phyloP scores from a whole-genome alignment of 306 rosid genomes.

The Ammopiptanthus mongolicus region DNA sequence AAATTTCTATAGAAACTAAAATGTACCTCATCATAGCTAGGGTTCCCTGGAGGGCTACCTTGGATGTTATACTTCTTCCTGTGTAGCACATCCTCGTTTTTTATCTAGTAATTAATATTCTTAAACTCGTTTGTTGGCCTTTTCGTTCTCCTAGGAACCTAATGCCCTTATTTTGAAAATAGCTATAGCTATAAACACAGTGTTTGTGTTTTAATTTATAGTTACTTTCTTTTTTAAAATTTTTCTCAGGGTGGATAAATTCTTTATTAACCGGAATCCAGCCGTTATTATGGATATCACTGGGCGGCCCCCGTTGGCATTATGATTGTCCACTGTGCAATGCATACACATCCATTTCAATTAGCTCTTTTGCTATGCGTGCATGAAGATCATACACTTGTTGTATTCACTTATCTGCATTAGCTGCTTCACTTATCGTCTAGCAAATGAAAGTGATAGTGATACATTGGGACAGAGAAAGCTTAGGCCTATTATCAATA shows the following conservation, averaged over 20 bases:
- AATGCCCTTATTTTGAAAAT: neutral
- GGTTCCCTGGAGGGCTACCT: no score
- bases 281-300: neutral
- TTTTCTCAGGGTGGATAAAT: neutral
- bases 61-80: no score
- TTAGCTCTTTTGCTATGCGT: neutral
- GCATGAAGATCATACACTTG: neutral
- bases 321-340: neutral
- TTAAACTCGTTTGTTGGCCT: neutral
- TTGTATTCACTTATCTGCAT: neutral
- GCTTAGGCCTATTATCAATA: neutral
- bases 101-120: neutral
- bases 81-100: neutral
- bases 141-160: neutral
- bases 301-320: neutral
- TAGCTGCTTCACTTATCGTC: neutral
- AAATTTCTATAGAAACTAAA: no score
- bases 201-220: neutral
- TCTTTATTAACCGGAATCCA: neutral
- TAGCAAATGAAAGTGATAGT: conserved; percentile 17
- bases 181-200: neutral
- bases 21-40: no score
- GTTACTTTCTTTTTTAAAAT: no score
- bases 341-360: neutral
- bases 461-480: neutral